phyloP scores from a whole-genome alignment of 2,329 filamentous ascomycete genomes.

The Fusarium burgessii region DNA sequence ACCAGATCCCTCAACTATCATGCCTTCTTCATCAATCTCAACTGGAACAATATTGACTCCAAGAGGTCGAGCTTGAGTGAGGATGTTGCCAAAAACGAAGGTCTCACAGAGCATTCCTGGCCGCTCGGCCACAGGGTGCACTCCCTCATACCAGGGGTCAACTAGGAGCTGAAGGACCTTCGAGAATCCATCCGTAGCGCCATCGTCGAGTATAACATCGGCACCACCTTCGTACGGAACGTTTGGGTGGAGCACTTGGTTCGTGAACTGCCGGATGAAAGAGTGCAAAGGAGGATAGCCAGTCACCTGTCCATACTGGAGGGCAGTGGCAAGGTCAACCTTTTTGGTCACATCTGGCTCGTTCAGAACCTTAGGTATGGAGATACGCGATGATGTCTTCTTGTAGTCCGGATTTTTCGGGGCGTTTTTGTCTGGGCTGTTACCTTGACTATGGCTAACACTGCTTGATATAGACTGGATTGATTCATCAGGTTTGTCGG shows the following conservation, averaged over 20 bases:
- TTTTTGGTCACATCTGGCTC: constrained; percentile 71
- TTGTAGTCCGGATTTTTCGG: constrained; percentile 51
- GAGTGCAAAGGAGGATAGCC: constrained; percentile 83
- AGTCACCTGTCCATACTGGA: constrained; percentile 88
- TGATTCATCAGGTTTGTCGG: constrained; percentile 47
- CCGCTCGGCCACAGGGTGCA: constrained; percentile 74
- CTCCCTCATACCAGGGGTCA: constrained; percentile 78
- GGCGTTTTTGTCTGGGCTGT: background rate
- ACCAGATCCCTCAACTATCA: constrained; percentile 78
- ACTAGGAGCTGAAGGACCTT: constrained; percentile 82
- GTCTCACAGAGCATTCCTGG: constrained; percentile 84
- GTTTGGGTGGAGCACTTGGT: constrained; percentile 81
- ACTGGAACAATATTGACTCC: constrained; percentile 81
- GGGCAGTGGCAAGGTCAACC: constrained; percentile 83
- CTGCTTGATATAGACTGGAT: background rate
- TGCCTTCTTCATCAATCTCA: constrained; percentile 81
- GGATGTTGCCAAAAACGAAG: constrained; percentile 83
- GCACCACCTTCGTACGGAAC: constrained; percentile 82
- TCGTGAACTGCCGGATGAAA: constrained; percentile 83
- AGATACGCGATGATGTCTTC: constrained; percentile 64
- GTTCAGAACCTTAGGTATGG: constrained; percentile 76
- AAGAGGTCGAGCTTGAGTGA: constrained; percentile 73
- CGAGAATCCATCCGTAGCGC: constrained; percentile 85
- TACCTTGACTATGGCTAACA: background rate
- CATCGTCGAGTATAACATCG: constrained; percentile 83